Base-by-base conservation (phyloP, 192 early-diverging fungal genomes). In the Nowakowskiella sp. region DNA sequence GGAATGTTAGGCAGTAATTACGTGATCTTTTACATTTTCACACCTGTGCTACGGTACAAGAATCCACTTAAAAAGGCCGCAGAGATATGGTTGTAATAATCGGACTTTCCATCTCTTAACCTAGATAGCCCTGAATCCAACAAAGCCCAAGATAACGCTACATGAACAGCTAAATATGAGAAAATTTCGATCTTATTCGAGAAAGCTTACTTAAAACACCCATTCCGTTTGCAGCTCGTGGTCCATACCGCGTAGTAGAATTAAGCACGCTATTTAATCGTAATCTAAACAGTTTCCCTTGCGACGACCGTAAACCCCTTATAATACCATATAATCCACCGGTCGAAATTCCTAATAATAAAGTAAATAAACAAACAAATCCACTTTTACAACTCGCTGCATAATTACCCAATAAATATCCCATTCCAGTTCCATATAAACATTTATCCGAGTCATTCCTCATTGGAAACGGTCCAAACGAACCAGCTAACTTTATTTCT, bases 391-490 rank as follows among this genome's bases (percentile, higher is more conserved):
- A 39, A 13, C 13, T 39, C 19, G 19, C 34, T 10, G 7, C 28
- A n/a, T n/a, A n/a, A n/a, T 30, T 60, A 71, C 75, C 77, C 26
- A 56, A 43, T 4, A 78, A 43, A 50, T 81, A 81, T 5, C 71
- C 72, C 9, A 61, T 58, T 1, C 78, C 78, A 21, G 68, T 70
- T 2, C 74, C 73, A 48, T 81, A 81, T 24, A 67, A 48, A 45
- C 77, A 49, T 34, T 77, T 76, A 55, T 81, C 74, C 39, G 49
- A 68, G 44, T 56, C 54, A 6, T 72, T 79, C 31, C 78, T 47
- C 78, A 81, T 81, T 7, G 78, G 78, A 34, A 81, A 42, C 10
- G 74, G 74, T 9, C 71, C 73, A 51, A 77, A 72, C 6, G 58
- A 61, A 1, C 78, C 78, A 4, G 56, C 54, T 16, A 56, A 53